phyloP scores from a whole-genome alignment of 495 filamentous ascomycete genomes.

The Clohesyomyces aquaticus region DNA sequence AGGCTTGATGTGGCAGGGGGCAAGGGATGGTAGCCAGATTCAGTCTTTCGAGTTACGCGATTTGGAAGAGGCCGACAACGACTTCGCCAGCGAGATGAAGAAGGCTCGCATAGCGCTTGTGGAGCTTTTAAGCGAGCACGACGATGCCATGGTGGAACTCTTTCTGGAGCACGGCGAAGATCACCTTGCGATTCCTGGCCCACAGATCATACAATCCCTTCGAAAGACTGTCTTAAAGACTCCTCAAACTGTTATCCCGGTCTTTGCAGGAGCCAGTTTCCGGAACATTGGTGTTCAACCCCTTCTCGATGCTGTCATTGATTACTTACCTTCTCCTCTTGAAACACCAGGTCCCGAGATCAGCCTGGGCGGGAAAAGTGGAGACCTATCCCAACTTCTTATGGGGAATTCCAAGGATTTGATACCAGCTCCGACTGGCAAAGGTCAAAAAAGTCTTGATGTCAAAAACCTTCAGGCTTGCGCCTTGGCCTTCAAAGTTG shows the following conservation, averaged over 20 bases:
- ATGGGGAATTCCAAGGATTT: slow-evolving; percentile 49
- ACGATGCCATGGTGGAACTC: slow-evolving; percentile 80
- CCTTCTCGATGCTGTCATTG: slow-evolving; percentile 81
- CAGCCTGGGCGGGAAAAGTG: slow-evolving; percentile 61
- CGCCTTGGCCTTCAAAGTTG: slow-evolving; percentile 95
- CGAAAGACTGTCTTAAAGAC: slow-evolving; percentile 68
- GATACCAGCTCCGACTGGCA: slow-evolving; percentile 28
- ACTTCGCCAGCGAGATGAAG: slow-evolving; percentile 69
- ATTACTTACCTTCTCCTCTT: slow-evolving; percentile 80
- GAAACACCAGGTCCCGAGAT: slow-evolving; percentile 82
- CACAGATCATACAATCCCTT: slow-evolving; percentile 71
- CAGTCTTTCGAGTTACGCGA: slow-evolving; percentile 56
- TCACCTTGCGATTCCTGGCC: slow-evolving; percentile 64
- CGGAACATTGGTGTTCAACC: slow-evolving; percentile 94
- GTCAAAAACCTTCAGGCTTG: slow-evolving; percentile 68
- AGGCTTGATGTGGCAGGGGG: slow-evolving; percentile 59
- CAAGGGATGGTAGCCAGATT: slow-evolving; percentile 69
- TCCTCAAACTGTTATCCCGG: slow-evolving; percentile 68
- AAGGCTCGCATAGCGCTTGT: slow-evolving; percentile 76
- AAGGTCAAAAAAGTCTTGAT: slow-evolving; percentile 46
- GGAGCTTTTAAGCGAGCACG: slow-evolving; percentile 82
- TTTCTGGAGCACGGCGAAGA: slow-evolving; percentile 79
- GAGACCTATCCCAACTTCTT: slow-evolving; percentile 57
- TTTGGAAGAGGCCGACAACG: slow-evolving; percentile 55
- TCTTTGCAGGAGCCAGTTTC: slow-evolving; percentile 92